Evolutionary conservation across 345 rosid genomes (phyloP), one percentile per base, ranked within the genome.

Genomic region (Brassica cretica): DNA sequence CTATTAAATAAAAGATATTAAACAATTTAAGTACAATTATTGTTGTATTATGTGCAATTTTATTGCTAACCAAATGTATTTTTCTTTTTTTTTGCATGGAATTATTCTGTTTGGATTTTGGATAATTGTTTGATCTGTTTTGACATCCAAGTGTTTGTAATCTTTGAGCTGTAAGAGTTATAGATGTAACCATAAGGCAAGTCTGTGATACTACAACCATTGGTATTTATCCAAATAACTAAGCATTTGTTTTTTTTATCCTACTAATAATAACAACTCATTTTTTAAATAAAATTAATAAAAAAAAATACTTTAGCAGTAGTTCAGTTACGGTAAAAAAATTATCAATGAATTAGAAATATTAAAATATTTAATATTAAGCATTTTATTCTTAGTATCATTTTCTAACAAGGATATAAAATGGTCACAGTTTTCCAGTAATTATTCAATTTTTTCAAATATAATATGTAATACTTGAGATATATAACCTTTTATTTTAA

Each of bases 101-200:
- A 27, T 24, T 62, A 46, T 51, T 62, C 30, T 70, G 65, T 25
- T 25, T 51, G 41, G 53, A 10, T 67, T 46, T 49, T 63, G 16
- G 46, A 55, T 72, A 16, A 37, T 53, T 56, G 65, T 16, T 37
- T 77, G n/a, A 9, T 66, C 67, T 46, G 8, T 46, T 44, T 72
- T 0, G 2, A 25, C 29, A 73, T 60, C 46, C 58, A 33, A 53
- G 25, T 53, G 59, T 53, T 6, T 6, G 59, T 67, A 61, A 61
- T 79, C 10, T 51, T 8, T 61, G 44, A 60, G 44, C 30, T 73
- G 65, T 78, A 60, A 46, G 27, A 66, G 33, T 29, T 39, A 35
- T 33, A 27, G 71, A 71, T 53, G 12, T 8, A 37, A 25, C 11
- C 12, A 35, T 25, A 33, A 49, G 66, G 37, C 25, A 64, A 71